Base-by-base conservation (phyloP, 2,329 filamentous ascomycete species). In the Coniella vitis region DNA sequence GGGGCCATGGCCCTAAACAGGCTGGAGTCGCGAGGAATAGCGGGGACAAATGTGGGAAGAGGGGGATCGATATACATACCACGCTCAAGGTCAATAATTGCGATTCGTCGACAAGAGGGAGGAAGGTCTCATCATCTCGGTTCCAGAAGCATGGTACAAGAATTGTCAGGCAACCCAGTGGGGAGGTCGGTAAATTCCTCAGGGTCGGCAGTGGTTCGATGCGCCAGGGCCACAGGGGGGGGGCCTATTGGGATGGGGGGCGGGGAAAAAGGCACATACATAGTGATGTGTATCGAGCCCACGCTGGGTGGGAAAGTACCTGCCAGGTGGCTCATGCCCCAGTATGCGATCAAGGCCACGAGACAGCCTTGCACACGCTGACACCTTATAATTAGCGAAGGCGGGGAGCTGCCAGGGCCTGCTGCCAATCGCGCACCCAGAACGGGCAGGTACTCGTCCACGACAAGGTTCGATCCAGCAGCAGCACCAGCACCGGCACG, bases 341-440 rank as follows among this genome's bases (percentile, higher is more conserved):
- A n/a, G 34, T 36, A 2, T 29, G 25, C 25, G 16, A 17, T 38
- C 32, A 37, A 47, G 40, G 43, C 48, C 32, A 50, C 43, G 48
- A 50, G 45, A 47, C 38, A 47, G 22, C 36, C 49, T 44, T 34
- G 39, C 34, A 38, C 25, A 29, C 7, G 8, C 37, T 19, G 20
- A 37, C 32, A 16, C 21, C 34, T 37, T 22, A 21, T 7, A 20
- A 22, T 20, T 38, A 35, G 19, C 41, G 41, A 44, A 22, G 31
- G 29, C 20, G 21, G 34, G n/a, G 12, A 2, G 16, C 21, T 16
- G 19, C 14, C 20, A 10, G 25, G 25, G 25, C 25, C 10, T 29
- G 25, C 5, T 5, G 25, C 25, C 25, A 29, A 29, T 29, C 25
- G 25, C 10, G 25, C 25, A 29, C 25, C 10, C 25, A 10, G 25